Evolutionary conservation across 1,284 basidiomycete species (phyloP), one percentile per base, ranked within the genome.

Genomic region (Phenoliferia sp.): DNA sequence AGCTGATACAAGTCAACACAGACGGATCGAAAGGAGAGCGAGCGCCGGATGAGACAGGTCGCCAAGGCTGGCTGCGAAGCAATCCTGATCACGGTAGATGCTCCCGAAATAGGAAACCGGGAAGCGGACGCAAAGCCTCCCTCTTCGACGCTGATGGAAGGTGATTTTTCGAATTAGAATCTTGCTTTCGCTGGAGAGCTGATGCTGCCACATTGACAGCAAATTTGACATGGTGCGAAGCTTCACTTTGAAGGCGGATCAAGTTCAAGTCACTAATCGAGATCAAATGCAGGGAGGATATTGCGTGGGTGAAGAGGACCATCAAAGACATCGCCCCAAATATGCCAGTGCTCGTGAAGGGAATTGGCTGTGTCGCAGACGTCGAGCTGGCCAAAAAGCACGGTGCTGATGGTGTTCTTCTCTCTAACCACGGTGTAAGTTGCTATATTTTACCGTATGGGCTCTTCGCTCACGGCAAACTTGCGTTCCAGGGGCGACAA

Each of bases 331-430:
- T 69, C 62, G 80, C 80, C 9, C 78, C 75, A 0, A 77, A 76
- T 5, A 73, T 82, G n/a, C 81, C 82, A 0, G 71, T 84, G 28
- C 78, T 82, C 33, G 71, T 83, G 69, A 83, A 80, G 76, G 82
- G 77, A 10, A 76, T 84, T 31, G 81, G 82, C 66, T 78, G 78
- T 26, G 79, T 84, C 22, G 83, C 90, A 79, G 89, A 88, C 75
- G 88, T 91, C 9, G 86, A 87, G 79, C 87, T 89, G 62, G 75
- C 79, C 50, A 64, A 73, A 4, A 67, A 83, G 66, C 86, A 77
- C 73, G 85, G 84, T 10, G 82, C 83, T 0, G 76, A 81, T 15
- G 84, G 82, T 75, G 69, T 77, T 6, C 66, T 78, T 12, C 64
- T 77, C 33, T 75, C 63, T 28, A 71, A 83, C 69, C 83, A 84